A percentile compares a stretch with the other conserved stretches of the same genome.
Conservation (phyloP, 2,329 filamentous ascomycete genomes). For the Zalaria obscura region DNA sequence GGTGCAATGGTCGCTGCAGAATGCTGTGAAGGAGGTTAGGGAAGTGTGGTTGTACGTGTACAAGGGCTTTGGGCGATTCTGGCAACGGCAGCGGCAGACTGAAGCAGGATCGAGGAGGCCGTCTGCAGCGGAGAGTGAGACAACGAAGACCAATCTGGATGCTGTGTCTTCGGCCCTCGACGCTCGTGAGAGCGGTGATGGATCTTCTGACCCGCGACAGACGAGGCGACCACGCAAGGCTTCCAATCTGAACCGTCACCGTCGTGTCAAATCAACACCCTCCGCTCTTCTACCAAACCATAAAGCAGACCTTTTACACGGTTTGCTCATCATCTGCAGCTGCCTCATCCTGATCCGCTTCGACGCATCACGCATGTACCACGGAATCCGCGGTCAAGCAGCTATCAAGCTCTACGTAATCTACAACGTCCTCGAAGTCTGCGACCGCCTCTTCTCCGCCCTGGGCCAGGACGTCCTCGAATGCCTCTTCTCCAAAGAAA, state of each 20-base stretch:
- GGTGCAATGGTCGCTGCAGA: conserved; percentile 61
- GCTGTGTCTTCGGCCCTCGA: not conserved
- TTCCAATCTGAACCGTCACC: conserved; percentile 37
- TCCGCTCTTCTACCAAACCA: conserved; percentile 76
- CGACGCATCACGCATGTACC: conserved; percentile 95
- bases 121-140: conserved; percentile 8
- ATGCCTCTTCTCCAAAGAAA: conserved; percentile 87
- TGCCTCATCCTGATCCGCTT: conserved; percentile 77
- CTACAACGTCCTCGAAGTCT: conserved; percentile 91
- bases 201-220: not conserved
- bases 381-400: conserved; percentile 88
- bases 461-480: conserved; percentile 93
- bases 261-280: conserved; percentile 68
- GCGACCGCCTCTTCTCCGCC: conserved; percentile 77
- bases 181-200: not conserved
- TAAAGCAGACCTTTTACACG: conserved; percentile 90
- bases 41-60: conserved; percentile 68
- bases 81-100: conserved; percentile 31
- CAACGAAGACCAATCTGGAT: conserved; percentile 1
- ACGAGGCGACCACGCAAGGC: conserved; percentile 2
- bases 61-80: conserved; percentile 64
- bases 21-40: conserved; percentile 54
- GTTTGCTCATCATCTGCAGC: conserved; percentile 73
- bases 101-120: conserved; percentile 4
- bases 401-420: conserved; percentile 98